Percentiles rank a stretch among this genome's conserved stretches.
These are phyloP conservation scores for Sarocladium strictum DNA, from an alignment of 2,329 filamentous ascomycete species.

Conservation along the genomic window DNA sequence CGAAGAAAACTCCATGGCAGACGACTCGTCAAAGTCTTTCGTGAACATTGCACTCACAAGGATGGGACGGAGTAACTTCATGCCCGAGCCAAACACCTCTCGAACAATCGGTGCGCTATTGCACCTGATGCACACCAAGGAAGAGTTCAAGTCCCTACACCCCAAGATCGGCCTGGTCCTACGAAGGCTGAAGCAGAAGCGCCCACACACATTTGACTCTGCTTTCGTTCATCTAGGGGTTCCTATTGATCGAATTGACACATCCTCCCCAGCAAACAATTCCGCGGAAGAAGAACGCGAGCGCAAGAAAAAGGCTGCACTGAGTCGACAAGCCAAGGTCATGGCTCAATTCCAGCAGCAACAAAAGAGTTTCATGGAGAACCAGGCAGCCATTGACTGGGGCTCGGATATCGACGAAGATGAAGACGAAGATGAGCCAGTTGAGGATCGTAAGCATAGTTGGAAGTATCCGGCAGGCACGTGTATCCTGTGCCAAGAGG, in stretches of 20 bases:
- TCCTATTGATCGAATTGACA: constrained; percentile 72
- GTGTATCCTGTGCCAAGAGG: constrained; percentile 94
- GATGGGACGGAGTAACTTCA: constrained; percentile 55
- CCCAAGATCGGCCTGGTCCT: constrained; percentile 80
- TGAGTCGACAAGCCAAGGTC: constrained; percentile 84
- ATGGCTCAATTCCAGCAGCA: constrained; percentile 99
- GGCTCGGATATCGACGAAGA: constrained; percentile 71
- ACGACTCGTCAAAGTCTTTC: constrained; percentile 57
- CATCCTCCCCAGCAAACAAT: constrained; percentile 69
- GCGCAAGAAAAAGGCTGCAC: constrained; percentile 82
- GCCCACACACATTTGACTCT: constrained; percentile 64
- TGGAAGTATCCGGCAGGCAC: constrained; percentile 92
- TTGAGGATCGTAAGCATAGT: constrained; percentile 55
- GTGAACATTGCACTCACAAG: constrained; percentile 63
- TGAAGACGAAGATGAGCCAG: constrained; percentile 60
- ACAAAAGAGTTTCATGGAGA: constrained; percentile 89
- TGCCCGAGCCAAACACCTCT: constrained; percentile 47
- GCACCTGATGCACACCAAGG: constrained; percentile 56
- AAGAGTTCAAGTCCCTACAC: constrained; percentile 75
- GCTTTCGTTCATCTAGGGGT: constrained; percentile 61
- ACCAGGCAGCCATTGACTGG: constrained; percentile 83
- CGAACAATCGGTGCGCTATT: constrained; percentile 61
- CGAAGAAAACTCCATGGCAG: constrained; percentile 43
- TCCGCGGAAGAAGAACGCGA: constrained; percentile 68
- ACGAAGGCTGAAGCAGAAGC: constrained; percentile 77